Evolutionary conservation across 108 stramenopile species (phyloP).

Genomic region (Fistulifera solaris): DNA sequence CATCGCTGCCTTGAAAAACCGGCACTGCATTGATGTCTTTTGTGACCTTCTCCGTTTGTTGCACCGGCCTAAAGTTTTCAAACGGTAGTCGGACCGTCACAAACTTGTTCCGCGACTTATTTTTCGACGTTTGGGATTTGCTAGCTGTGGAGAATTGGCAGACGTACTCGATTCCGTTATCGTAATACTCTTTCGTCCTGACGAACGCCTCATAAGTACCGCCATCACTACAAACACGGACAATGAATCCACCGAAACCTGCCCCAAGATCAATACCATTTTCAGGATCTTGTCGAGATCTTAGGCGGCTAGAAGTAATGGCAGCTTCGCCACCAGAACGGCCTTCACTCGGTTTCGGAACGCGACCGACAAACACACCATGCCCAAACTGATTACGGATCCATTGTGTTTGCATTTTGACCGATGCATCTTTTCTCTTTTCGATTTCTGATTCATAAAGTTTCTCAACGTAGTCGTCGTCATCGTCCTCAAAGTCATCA

Average conservation of each 20-base stretch:
- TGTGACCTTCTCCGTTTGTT: slow-evolving; percentile 13
- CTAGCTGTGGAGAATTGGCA: slow-evolving; percentile 60
- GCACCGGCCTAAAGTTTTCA: slow-evolving; percentile 31
- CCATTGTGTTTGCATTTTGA: slow-evolving; percentile 51
- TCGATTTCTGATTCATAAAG: slow-evolving; percentile 1
- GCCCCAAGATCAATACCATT: slow-evolving; percentile 55
- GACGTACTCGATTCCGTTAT: slow-evolving; percentile 70
- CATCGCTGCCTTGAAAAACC: slow-evolving; percentile 51
- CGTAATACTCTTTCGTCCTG: slow-evolving; percentile 53
- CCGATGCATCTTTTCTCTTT: slow-evolving; percentile 10
- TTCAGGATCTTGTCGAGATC: slow-evolving; percentile 59
- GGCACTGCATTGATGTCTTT: slow-evolving; percentile 14
- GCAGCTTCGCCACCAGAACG: slow-evolving; percentile 47
- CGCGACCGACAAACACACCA: slow-evolving; percentile 68
- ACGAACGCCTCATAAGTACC: slow-evolving; percentile 71
- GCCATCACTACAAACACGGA: slow-evolving; percentile 66
- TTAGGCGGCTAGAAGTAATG: slow-evolving; percentile 53
- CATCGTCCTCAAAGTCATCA: slow-evolving; percentile 18
- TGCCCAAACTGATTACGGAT: slow-evolving; percentile 63
- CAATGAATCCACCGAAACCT: slow-evolving; percentile 72
- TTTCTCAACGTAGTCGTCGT: slow-evolving; percentile 16
- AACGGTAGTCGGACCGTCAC: slow-evolving; percentile 45
- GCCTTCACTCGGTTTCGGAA: slow-evolving; percentile 20
- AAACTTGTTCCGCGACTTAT: slow-evolving; percentile 51
- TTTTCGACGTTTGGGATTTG: slow-evolving; percentile 30